phyloP scores from a whole-genome alignment of 2,329 filamentous ascomycete species.

The Massarina eburnea region DNA sequence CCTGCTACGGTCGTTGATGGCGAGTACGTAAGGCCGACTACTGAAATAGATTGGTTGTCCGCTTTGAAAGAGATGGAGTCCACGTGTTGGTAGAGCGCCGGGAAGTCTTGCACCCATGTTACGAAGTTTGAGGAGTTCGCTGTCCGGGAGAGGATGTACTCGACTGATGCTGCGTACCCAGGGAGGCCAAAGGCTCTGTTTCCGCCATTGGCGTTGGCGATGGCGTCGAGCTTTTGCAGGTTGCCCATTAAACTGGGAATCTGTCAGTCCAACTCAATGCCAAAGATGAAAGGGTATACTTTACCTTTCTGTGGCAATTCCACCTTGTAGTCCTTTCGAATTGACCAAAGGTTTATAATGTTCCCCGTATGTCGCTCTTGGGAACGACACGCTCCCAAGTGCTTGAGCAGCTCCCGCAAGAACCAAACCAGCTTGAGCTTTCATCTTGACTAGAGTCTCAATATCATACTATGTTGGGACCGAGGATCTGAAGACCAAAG shows the following conservation, averaged over 20 bases:
- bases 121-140: constrained; percentile 42
- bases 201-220: constrained; percentile 58
- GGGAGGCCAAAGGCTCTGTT: constrained; percentile 63
- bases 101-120: constrained; percentile 55
- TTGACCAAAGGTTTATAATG: constrained; percentile 27
- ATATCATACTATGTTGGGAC: background rate
- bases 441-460: constrained; percentile 22
- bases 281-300: background rate
- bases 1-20: constrained; percentile 51
- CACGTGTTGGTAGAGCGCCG: constrained; percentile 48
- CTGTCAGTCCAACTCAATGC: background rate
- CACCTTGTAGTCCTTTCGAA: constrained; percentile 45
- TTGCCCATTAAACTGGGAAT: constrained; percentile 54
- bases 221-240: constrained; percentile 57
- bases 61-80: constrained; percentile 46
- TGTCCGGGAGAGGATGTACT: constrained; percentile 58
- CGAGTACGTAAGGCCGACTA: constrained; percentile 51
- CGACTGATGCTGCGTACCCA: constrained; percentile 60
- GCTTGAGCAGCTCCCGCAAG: constrained; percentile 27
- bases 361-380: constrained; percentile 23
- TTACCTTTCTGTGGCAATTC: constrained; percentile 45
- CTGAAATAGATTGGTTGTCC: constrained; percentile 39
- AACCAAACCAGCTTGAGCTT: constrained; percentile 24
- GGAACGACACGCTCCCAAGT: constrained; percentile 24
- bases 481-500: background rate